Percentiles rank a stretch among this genome's conserved stretches.
Conservation (phyloP, 208 protist species). For the Crithidia mellificae region DNA sequence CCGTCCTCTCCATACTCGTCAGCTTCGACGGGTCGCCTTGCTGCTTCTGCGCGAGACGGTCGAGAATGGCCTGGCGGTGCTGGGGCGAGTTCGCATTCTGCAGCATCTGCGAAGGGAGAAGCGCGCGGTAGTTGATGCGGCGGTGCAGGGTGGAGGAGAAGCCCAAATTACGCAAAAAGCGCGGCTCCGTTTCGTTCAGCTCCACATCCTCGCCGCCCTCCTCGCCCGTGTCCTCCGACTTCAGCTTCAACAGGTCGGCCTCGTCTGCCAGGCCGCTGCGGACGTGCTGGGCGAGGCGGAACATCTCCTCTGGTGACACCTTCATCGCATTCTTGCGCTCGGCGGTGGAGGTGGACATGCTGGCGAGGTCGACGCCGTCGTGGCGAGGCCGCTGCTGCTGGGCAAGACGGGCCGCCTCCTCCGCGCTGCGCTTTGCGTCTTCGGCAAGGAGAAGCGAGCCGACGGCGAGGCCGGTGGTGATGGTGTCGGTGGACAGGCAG, state of each 20-base stretch:
- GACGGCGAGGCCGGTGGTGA: conserved; percentile 53
- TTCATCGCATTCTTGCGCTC: conserved; percentile 74
- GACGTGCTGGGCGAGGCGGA: conserved; percentile 85
- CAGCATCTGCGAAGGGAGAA: conserved; percentile 81
- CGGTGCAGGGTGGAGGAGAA: conserved; percentile 53
- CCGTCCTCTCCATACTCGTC: conserved; percentile 80
- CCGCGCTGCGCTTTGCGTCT: conserved; percentile 46
- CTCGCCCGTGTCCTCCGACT: conserved; percentile 68
- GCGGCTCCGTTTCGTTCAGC: conserved; percentile 85
- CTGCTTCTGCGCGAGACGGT: conserved; percentile 61
- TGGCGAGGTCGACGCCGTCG: conserved; percentile 32
- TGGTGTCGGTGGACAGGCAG: conserved; percentile 34
- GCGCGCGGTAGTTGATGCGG: conserved; percentile 80
- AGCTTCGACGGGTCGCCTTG: conserved; percentile 53
- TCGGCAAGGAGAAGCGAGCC: conserved; percentile 71
- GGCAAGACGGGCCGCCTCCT: conserved; percentile 46
- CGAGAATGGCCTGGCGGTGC: conserved; percentile 79
- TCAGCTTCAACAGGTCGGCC: conserved; percentile 69
- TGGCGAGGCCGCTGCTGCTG: conserved; percentile 45
- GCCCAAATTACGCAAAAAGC: conserved; percentile 69
- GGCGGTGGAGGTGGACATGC: conserved; percentile 41
- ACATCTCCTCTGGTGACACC: conserved; percentile 85
- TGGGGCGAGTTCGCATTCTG: conserved; percentile 72
- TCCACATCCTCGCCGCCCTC: conserved; percentile 58
- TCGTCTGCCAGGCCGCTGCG: conserved; percentile 84